Percentiles rank a stretch among this genome's conserved stretches.
Conservation (phyloP, 1,284 basidiomycete species). For the Peniophora sp. region DNA sequence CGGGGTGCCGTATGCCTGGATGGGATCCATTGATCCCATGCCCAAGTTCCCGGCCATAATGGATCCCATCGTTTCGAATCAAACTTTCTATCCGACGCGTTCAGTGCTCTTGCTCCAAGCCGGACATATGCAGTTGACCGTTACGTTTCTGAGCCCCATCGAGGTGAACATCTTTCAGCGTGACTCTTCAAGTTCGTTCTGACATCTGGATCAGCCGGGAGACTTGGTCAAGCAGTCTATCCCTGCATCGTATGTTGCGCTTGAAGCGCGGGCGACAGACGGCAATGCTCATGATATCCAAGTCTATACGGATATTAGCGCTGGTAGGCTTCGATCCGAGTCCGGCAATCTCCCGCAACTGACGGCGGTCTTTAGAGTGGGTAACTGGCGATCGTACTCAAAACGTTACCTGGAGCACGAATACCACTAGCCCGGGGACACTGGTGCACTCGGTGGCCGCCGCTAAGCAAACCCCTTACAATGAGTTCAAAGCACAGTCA, state of each 20-base stretch:
- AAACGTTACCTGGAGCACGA: background rate
- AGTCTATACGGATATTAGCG: slow-evolving; percentile 10
- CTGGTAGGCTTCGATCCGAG: slow-evolving; percentile 10
- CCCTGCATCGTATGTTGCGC: slow-evolving; percentile 11
- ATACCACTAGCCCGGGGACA: background rate
- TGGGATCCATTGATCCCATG: background rate
- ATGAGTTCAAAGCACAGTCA: background rate
- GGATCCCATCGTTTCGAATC: too few species aligned
- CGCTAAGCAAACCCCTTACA: background rate
- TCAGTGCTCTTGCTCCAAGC: slow-evolving; percentile 4
- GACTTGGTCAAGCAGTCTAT: slow-evolving; percentile 13
- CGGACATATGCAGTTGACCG: slow-evolving; percentile 6
- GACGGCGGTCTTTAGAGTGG: too few species aligned
- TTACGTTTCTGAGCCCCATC: slow-evolving; percentile 12
- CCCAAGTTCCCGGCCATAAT: too few species aligned
- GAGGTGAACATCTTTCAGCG: too few species aligned
- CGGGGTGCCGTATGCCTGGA: background rate
- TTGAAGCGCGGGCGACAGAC: slow-evolving; percentile 9
- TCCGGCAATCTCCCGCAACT: too few species aligned
- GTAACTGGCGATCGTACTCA: background rate
- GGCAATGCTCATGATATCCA: slow-evolving; percentile 9
- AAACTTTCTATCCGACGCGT: slow-evolving; percentile 10
- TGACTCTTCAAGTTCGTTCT: too few species aligned
- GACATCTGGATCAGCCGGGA: too few species aligned
- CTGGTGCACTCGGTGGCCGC: background rate